Evolutionary conservation across 345 rosid species (phyloP), one percentile per base, ranked within the genome.

Genomic region (Moricandia moricandioides): DNA sequence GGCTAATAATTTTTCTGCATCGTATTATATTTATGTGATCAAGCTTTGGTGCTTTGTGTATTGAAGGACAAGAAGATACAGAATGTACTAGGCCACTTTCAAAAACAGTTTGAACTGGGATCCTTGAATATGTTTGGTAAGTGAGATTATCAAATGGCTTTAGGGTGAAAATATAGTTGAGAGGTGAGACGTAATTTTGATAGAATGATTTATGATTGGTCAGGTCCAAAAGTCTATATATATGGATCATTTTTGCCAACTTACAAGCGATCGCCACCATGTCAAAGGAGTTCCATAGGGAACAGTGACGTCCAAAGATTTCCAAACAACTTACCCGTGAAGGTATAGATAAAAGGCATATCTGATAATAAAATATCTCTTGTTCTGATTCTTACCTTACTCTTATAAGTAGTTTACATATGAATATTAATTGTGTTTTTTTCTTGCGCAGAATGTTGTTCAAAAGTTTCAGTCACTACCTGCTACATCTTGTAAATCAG

Each of bases 191-290:
- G 69, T 58, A n/a, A 47, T 47, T 47, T 47, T 47, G 18, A 31
- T 52, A 51, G 40, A 68, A 17, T 73, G 65, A 54, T 66, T 76
- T 21, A 21, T 81, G 60, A 60, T 82, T 69, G 78, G 64, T 17
- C 84, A 93, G 97, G 97, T 80, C 72, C 89, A 33, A 82, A 49
- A 66, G 81, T 71, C 79, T 85, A 83, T 71, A 84, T 80, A 9
- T 89, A 88, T 80, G 97, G 98, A 72, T 84, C 97, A 18, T 93
- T 93, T 83, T 81, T 93, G 81, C 87, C 85, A 61, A 40, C 81
- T 49, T 67, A 84, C 70, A 84, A 80, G 59, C 76, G 82, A 33
- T 71, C 74, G 72, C 69, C 71, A 57, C 62, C 83, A 66, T 72
- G 30, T 75, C 81, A 81, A 78, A 82, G 76, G 72, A 76, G 75